These are phyloP conservation scores for Ciborinia camelliae DNA, from an alignment of 2,329 filamentous ascomycete species.

Conservation along the genomic window DNA sequence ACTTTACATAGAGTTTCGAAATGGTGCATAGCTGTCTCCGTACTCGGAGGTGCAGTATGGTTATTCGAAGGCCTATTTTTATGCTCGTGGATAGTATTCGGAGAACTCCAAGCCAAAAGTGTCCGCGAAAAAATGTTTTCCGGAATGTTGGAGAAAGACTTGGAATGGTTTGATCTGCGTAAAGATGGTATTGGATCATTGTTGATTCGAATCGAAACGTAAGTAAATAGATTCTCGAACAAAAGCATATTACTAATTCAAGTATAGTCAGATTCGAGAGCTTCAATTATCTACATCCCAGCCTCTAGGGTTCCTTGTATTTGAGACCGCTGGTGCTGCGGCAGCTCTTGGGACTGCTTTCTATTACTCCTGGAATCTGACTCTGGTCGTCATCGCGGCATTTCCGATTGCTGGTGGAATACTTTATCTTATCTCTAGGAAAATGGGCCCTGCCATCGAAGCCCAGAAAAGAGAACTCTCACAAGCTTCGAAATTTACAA, in stretches of 20 bases:
- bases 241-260: conserved; percentile 25
- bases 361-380: conserved; percentile 78
- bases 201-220: conserved; percentile 71
- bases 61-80: conserved; percentile 65
- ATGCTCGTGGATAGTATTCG: conserved; percentile 69
- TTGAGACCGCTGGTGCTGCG: conserved; percentile 60
- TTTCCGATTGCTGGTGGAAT: conserved; percentile 64
- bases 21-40: conserved; percentile 61
- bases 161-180: conserved; percentile 78
- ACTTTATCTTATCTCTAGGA: conserved; percentile 57
- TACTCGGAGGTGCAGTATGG: conserved; percentile 64
- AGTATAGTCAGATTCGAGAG: conserved; percentile 70
- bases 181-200: conserved; percentile 69
- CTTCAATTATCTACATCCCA: conserved; percentile 78
- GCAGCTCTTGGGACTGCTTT: conserved; percentile 70
- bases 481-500: conserved; percentile 67
- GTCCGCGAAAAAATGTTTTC: conserved; percentile 64
- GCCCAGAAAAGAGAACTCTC: conserved; percentile 66
- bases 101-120: conserved; percentile 71
- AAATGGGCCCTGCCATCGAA: conserved; percentile 63
- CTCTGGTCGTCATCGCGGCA: conserved; percentile 71
- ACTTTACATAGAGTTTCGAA: conserved; percentile 55
- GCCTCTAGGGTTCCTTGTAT: conserved; percentile 67
- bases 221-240: conserved; percentile 37
- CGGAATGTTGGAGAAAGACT: conserved; percentile 66